phyloP scores from a whole-genome alignment of 1,284 basidiomycete genomes.

The Malassezia globosa region DNA sequence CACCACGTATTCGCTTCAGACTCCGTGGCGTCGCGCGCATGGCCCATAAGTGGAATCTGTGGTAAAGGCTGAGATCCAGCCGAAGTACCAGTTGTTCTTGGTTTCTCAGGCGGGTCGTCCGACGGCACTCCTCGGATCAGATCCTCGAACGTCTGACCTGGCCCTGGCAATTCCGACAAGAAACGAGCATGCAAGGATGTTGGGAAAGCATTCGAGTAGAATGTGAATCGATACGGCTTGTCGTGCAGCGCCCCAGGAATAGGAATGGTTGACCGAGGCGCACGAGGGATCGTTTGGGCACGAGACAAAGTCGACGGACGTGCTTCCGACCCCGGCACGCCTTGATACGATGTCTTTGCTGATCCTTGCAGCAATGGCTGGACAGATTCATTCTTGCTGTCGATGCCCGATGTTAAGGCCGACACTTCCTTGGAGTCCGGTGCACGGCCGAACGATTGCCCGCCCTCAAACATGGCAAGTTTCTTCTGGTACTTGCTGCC shows the following conservation, averaged over 20 bases:
- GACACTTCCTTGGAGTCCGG: background rate
- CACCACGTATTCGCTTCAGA: slow-evolving; percentile 82
- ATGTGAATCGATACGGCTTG: slow-evolving; percentile 90
- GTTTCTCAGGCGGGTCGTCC: slow-evolving; percentile 11
- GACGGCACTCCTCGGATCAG: slow-evolving; percentile 59
- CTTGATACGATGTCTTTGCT: slow-evolving; percentile 7
- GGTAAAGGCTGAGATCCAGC: slow-evolving; percentile 15
- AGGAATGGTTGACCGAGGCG: background rate
- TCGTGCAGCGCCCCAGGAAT: slow-evolving; percentile 20
- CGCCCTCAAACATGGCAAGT: slow-evolving; percentile 77
- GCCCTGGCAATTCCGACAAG: slow-evolving; percentile 81
- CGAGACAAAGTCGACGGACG: background rate
- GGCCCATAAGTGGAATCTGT: slow-evolving; percentile 9
- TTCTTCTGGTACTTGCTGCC: slow-evolving; percentile 57
- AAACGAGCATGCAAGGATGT: slow-evolving; percentile 90
- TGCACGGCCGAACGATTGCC: slow-evolving; percentile 30
- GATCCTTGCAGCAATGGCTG: slow-evolving; percentile 9
- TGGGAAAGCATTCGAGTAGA: slow-evolving; percentile 86
- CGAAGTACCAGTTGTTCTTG: no score
- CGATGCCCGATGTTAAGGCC: background rate
- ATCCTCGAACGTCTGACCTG: slow-evolving; percentile 84
- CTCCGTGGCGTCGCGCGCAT: slow-evolving; percentile 11
- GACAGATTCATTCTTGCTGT: background rate
- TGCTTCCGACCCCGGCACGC: background rate
- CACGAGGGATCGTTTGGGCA: slow-evolving; percentile 3